Evolutionary conservation across 805 yeast species (phyloP).

Genomic region (Metschnikowia amazonensis): DNA sequence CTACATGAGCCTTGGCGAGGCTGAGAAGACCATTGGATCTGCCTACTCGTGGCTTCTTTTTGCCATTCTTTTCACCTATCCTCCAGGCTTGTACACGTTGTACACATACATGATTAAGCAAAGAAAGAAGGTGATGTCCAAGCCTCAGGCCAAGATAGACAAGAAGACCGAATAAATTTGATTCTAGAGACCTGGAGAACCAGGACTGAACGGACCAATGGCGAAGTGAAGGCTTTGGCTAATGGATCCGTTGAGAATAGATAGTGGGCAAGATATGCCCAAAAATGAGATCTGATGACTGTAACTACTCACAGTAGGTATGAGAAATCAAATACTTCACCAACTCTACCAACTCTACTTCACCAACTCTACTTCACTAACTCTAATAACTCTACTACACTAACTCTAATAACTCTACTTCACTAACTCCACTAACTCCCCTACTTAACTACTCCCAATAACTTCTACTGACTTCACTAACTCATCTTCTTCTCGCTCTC

Average conservation of each 20-base stretch:
- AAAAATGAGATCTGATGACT: too few relatives aligned
- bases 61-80: slow-evolving; percentile 58
- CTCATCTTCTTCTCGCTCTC: neutral
- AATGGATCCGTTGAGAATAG: neutral
- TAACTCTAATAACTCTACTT: too few relatives aligned
- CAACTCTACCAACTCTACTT: too few relatives aligned
- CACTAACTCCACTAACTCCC: too few relatives aligned
- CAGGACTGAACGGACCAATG: neutral
- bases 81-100: slow-evolving; percentile 83
- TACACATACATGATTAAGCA: slow-evolving; percentile 87
- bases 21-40: slow-evolving; percentile 48
- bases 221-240: neutral
- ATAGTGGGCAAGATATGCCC: too few relatives aligned
- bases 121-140: slow-evolving; percentile 70
- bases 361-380: too few relatives aligned
- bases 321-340: too few relatives aligned
- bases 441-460: too few relatives aligned
- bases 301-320: too few relatives aligned
- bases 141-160: slow-evolving; percentile 8
- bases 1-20: slow-evolving; percentile 66
- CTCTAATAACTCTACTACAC: too few relatives aligned
- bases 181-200: neutral
- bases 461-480: too few relatives aligned
- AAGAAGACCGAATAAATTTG: slow-evolving; percentile 13
- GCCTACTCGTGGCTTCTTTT: slow-evolving; percentile 55